Conservation (phyloP, 2,329 filamentous ascomycete species). For the Epichloe uncinata region DNA sequence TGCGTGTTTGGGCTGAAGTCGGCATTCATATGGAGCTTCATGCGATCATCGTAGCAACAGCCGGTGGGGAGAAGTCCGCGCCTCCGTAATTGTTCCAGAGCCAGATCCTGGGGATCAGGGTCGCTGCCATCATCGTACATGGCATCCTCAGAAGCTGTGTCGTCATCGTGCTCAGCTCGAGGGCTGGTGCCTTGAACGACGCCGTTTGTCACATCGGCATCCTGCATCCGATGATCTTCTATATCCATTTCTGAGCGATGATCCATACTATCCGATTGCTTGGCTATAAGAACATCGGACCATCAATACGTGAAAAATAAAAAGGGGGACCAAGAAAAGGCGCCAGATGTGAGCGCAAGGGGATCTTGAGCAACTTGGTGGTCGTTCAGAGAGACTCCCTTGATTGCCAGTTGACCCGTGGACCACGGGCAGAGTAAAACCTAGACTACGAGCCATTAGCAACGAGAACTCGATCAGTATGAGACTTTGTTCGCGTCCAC, state of each 20-base stretch:
- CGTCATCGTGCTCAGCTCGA: constrained; percentile 16
- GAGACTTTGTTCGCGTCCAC: background rate
- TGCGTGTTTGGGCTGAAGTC: constrained; percentile 61
- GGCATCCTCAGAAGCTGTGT: constrained; percentile 20
- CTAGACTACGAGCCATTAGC: background rate
- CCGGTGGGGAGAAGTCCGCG: constrained; percentile 53
- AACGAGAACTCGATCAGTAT: background rate
- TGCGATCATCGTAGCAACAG: constrained; percentile 82
- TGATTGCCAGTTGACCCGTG: background rate
- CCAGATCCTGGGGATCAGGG: constrained; percentile 23
- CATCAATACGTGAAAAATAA: background rate
- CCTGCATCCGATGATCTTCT: constrained; percentile 31
- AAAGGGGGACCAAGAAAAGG: background rate
- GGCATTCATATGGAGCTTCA: constrained; percentile 89
- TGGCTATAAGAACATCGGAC: background rate
- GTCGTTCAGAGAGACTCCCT: background rate
- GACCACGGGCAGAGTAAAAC: background rate
- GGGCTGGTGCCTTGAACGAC: constrained; percentile 8
- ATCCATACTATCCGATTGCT: constrained; percentile 5
- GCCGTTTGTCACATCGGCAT: constrained; percentile 21
- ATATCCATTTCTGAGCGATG: constrained; percentile 24
- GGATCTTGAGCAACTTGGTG: background rate
- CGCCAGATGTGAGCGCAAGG: background rate
- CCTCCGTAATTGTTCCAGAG: constrained; percentile 24
- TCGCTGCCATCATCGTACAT: constrained; percentile 23